Base-by-base conservation (phyloP, 2,329 filamentous ascomycete genomes). In the Byssochlamys sp. region DNA sequence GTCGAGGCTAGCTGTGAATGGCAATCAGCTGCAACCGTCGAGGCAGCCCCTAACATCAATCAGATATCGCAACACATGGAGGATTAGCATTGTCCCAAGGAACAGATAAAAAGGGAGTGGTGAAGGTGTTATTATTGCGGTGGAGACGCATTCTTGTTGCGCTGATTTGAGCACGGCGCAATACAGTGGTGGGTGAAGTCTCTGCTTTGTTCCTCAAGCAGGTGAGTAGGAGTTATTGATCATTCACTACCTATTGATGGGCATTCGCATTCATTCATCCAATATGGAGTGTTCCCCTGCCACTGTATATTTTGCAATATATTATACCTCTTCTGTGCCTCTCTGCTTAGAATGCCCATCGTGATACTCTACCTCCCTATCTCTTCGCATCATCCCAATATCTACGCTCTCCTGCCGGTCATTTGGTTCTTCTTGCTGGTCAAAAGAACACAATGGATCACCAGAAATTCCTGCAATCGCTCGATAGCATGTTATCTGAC, bases 401-500 rank as follows among this genome's bases (percentile, higher is more conserved):
- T 24, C 19, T 1, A 9, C 39, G 7, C n/a, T 45, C 39, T 45
- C n/a, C 4, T 9, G 1, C 19, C n/a, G 19, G 12, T 4, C n/a
- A 45, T 45, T 45, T 19, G n/a, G 5, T n/a, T 45, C 12, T 24
- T 45, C 5, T 45, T 45, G 39, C 39, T 45, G 39, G 39, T 19
- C 39, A 45, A 45, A 9, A 19, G n/a, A 45, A 45, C 39, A 45
- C 19, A 19, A 45, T 45, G 39, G 39, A 24, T 5, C 39, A 45
- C 5, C 7, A 24, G 7, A 45, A n/a, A 7, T 45, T 45, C 39
- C 14, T 45, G n/a, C 39, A 45, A 19, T 24, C 39, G 4, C 39
- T 45, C 9, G 39, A 45, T 4, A n/a, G 27, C 3, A 6, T 59
- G 31, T 26, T 52, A 39, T 26, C 57, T 60, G 52, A 58, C 45